Base-by-base conservation (phyloP, 176 grass and related monocot species). In the Bothriochloa decipiens region DNA sequence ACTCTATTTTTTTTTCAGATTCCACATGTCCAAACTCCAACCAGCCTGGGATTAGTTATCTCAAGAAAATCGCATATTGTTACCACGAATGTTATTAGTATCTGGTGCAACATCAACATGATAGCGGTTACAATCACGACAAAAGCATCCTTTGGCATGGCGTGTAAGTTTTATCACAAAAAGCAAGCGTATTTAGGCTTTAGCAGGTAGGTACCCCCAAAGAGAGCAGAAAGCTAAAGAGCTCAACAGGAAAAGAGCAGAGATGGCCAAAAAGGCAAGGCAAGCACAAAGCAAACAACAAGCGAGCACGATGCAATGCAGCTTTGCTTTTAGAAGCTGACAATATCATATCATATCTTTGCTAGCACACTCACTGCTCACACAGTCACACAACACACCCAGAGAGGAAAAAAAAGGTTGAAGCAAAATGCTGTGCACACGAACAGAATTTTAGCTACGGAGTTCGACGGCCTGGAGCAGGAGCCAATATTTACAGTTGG, bases 201-300 rank as follows among this genome's bases (percentile, higher is more conserved):
- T n/a, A n/a, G n/a, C 11, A 72, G 72, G 61, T 77, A 14, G 58
- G 58, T 26, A 28, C 33, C 43, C 65, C 42, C 49, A 82, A 72
- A 71, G 70, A 52, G 58, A 61, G 20, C 69, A 76, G 14, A 90
- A 70, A 87, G 75, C 41, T 43, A 52, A 75, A 69, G 80, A 72
- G 33, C 4, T 6, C 3, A 29, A 82, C 45, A 47, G 84, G 60
- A 43, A 77, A 82, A 74, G 25, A 18, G 40, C 65, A 18, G 69
- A 80, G 68, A 68, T 83, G 46, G 12, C 74, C 60, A 23, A 87
- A 90, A 90, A 68, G 39, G 64, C 84, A 80, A 72, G 41, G 63
- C 33, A 64, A 65, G 50, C 65, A 33, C 83, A 89, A 72, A 81
- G 77, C 74, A 80, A 84, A 60, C 72, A n/a, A n/a, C 81, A 65